phyloP scores from a whole-genome alignment of 1,139 yeast genomes.

The Kodamaea anthophila region DNA sequence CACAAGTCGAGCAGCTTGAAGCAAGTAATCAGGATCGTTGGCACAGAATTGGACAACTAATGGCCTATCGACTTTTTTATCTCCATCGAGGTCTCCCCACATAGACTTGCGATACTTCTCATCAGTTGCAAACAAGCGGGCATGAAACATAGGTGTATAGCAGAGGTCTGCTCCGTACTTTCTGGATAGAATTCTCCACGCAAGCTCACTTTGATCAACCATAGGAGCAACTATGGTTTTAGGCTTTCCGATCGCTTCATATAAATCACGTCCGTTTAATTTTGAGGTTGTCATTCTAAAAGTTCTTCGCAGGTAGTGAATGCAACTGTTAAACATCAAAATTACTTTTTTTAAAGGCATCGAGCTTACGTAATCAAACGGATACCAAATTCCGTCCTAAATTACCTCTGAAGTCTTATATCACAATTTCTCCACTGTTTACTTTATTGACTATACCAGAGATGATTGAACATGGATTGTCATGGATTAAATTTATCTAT shows the following conservation, averaged over 20 bases:
- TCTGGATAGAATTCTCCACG: slow-evolving; percentile 88
- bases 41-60: slow-evolving; percentile 93
- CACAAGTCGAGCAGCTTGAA: slow-evolving; percentile 77
- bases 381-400: no score
- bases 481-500: no score
- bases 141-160: slow-evolving; percentile 96
- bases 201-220: slow-evolving; percentile 96
- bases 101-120: slow-evolving; percentile 72
- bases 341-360: background rate
- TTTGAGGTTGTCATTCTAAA: slow-evolving; percentile 10
- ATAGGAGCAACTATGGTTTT: slow-evolving; percentile 91
- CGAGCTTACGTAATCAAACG: slow-evolving; percentile 2
- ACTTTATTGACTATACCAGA: no score
- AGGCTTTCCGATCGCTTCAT: slow-evolving; percentile 65
- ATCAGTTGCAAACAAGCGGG: slow-evolving; percentile 79
- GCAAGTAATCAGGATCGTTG: slow-evolving; percentile 78
- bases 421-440: no score
- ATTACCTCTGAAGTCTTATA: no score
- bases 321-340: slow-evolving; percentile 2
- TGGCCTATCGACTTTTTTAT: slow-evolving; percentile 62
- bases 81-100: slow-evolving; percentile 77
- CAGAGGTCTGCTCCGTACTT: slow-evolving; percentile 89
- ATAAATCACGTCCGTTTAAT: slow-evolving; percentile 60
- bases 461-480: no score
- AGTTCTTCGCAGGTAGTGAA: slow-evolving; percentile 1